These are phyloP conservation scores for Gymnopilus dilepis DNA, from an alignment of 768 basidiomycete genomes.

Conservation along the genomic window DNA sequence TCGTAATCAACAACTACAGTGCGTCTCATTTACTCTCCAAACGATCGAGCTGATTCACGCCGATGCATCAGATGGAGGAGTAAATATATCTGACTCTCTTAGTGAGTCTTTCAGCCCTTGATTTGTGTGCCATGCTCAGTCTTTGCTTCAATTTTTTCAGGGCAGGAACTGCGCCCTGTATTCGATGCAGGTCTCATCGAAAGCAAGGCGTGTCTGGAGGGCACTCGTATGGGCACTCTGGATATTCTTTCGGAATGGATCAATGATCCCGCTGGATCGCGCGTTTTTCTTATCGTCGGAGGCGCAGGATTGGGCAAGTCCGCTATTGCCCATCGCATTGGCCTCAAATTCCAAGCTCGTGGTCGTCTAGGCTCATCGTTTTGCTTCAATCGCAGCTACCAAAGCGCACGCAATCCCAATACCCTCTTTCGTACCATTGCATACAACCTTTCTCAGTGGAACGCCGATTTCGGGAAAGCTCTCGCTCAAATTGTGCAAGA, in stretches of 20 bases:
- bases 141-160: not conserved
- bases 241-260: not conserved
- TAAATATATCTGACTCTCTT: not conserved
- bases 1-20: not conserved
- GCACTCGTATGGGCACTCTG: not conserved
- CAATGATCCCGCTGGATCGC: not conserved
- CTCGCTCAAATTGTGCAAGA: not conserved
- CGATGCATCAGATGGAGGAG: not conserved
- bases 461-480: not conserved
- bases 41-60: not conserved
- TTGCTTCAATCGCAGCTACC: not conserved
- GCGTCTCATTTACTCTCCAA: not conserved
- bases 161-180: not conserved
- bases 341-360: not conserved
- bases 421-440: not conserved
- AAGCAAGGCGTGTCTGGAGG: not conserved
- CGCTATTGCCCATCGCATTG: not conserved
- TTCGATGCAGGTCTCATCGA: not conserved
- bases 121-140: not conserved
- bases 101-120: not conserved
- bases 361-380: not conserved
- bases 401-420: not conserved
- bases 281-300: not conserved
- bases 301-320: not conserved
- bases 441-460: not conserved